phyloP scores from a whole-genome alignment of 345 rosid species.

The Reutealis trisperma region DNA sequence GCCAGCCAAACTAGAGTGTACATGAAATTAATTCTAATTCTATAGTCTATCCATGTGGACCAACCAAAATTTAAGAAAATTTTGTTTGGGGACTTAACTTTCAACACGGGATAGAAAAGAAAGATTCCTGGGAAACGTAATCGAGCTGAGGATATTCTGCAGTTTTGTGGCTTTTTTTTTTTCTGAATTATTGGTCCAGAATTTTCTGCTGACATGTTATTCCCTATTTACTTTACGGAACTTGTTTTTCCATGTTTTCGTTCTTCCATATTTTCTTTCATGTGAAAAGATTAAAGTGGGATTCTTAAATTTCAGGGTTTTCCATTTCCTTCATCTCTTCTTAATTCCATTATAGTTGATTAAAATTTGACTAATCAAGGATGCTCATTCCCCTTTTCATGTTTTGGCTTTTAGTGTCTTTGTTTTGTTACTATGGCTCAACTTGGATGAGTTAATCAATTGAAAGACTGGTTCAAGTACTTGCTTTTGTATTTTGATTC shows the following conservation, averaged over 20 bases:
- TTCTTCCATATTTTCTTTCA: neutral
- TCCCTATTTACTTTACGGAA: neutral
- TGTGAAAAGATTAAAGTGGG: neutral
- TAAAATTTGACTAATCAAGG: neutral
- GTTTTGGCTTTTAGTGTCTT: neutral
- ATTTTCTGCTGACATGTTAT: neutral
- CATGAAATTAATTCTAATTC: neutral
- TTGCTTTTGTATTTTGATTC: neutral
- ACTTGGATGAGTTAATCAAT: neutral
- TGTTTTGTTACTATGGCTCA: neutral
- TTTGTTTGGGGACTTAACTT: neutral
- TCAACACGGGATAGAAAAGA: neutral
- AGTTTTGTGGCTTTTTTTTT: neutral
- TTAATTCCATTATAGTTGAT: neutral
- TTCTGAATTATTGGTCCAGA: neutral
- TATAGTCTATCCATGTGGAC: neutral
- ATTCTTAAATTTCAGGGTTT: neutral
- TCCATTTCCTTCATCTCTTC: neutral
- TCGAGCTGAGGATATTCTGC: conserved; percentile 15
- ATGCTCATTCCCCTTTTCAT: neutral
- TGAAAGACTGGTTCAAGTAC: neutral
- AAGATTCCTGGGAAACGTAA: conserved; percentile 11
- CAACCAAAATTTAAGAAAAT: neutral
- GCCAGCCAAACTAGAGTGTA: neutral
- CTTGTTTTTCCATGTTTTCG: neutral